A percentile compares a stretch with the other conserved stretches of the same genome.
These are phyloP conservation scores for Penicillium griseofulvum DNA, from an alignment of 2,329 filamentous ascomycete genomes.

Conservation along the genomic window DNA sequence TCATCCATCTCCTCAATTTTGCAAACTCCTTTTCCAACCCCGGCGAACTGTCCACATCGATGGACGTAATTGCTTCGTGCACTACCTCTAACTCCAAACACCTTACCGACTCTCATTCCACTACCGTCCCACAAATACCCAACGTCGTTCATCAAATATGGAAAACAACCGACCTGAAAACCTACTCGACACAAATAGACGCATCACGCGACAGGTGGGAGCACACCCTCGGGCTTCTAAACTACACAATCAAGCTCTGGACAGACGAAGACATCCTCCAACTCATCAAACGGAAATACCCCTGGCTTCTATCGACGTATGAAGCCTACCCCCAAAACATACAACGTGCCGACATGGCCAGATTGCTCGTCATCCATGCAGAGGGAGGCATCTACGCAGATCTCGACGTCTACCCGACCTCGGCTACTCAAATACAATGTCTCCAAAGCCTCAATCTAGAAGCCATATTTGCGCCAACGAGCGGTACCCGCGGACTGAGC, in stretches of 20 bases:
- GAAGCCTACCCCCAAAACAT: constrained; percentile 17
- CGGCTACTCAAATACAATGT: constrained; percentile 12
- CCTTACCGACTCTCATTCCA: background rate
- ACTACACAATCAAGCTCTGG: constrained; percentile 21
- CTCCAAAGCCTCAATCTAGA: constrained; percentile 15
- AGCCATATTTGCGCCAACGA: constrained; percentile 16
- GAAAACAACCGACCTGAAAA: constrained; percentile 12
- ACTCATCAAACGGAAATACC: constrained; percentile 15
- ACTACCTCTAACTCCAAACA: background rate
- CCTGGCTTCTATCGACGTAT: constrained; percentile 20
- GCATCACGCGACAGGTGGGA: background rate
- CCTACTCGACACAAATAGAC: constrained; percentile 5
- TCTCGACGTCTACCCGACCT: constrained; percentile 15
- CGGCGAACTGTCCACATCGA: background rate
- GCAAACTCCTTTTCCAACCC: background rate
- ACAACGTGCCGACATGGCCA: constrained; percentile 21
- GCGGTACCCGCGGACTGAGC: constrained; percentile 14
- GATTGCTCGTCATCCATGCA: constrained; percentile 17
- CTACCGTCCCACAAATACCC: constrained; percentile 4
- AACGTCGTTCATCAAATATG: constrained; percentile 19
- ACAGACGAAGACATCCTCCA: constrained; percentile 16
- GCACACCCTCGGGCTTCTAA: background rate
- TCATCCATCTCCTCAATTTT: background rate
- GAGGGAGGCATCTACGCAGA: constrained; percentile 22
- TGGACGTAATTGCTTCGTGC: background rate